These are phyloP conservation scores for Penicillium egyptiacum DNA, from an alignment of 495 filamentous ascomycete genomes.

Conservation along the genomic window DNA sequence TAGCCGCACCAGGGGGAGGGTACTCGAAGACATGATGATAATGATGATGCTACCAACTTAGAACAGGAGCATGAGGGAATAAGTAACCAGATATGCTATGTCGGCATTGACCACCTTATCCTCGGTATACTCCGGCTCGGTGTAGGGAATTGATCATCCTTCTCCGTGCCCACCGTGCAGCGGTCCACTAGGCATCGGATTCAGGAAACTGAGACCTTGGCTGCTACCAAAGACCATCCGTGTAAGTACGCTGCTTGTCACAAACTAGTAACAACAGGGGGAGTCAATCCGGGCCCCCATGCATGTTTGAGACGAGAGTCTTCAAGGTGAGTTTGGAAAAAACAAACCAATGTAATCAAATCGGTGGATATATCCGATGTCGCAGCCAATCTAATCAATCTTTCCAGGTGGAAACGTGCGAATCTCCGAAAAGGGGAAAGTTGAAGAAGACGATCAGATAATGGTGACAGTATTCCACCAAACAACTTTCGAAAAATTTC, in stretches of 20 bases:
- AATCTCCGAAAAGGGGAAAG: background rate
- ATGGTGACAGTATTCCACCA: background rate
- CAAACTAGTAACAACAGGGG: background rate
- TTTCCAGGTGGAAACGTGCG: background rate
- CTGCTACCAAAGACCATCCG: background rate
- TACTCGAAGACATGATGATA: background rate
- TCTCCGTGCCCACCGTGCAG: background rate
- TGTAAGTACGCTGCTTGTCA: background rate
- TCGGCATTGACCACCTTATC: background rate
- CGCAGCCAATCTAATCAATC: background rate
- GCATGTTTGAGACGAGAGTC: background rate
- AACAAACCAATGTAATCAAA: background rate
- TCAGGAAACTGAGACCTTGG: constrained; percentile 4
- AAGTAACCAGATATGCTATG: background rate
- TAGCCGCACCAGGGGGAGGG: constrained; percentile 22
- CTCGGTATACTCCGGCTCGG: constrained; percentile 1
- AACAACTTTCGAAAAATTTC: background rate
- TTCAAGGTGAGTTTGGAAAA: background rate
- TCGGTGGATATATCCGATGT: background rate
- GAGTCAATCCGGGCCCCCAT: background rate
- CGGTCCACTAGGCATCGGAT: background rate
- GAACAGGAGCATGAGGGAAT: constrained; percentile 1
- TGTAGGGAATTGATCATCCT: constrained; percentile 3
- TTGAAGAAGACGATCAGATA: background rate
- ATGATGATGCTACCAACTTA: background rate